phyloP scores from a whole-genome alignment of 116 monocot genomes.

The Phalaenopsis hybrid region DNA sequence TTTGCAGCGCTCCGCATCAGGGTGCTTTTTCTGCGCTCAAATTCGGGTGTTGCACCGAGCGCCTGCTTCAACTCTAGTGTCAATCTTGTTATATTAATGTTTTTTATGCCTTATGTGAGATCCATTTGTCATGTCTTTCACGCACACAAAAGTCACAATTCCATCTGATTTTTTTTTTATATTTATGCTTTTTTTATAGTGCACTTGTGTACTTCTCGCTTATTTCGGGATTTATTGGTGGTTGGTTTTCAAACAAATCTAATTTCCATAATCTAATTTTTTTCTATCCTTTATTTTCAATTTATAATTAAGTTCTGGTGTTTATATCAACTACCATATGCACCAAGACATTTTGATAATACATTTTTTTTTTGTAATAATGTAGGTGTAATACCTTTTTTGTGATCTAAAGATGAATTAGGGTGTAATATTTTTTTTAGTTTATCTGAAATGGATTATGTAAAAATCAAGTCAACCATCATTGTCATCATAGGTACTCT shows the following conservation, averaged over 20 bases:
- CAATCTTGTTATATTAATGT: too few relatives aligned
- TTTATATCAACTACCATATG: slow-evolving; percentile 1
- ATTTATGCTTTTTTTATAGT: not conserved
- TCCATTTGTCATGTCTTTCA: too few relatives aligned
- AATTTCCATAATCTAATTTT: too few relatives aligned
- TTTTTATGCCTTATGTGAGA: too few relatives aligned
- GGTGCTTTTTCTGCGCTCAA: too few relatives aligned
- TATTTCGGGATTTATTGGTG: not conserved
- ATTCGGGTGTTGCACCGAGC: too few relatives aligned
- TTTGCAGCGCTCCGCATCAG: too few relatives aligned
- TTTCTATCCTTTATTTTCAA: not conserved
- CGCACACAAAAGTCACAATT: too few relatives aligned
- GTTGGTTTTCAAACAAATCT: not conserved
- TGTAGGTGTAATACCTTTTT: not conserved
- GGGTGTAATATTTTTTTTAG: not conserved
- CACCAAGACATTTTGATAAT: not conserved
- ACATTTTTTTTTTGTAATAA: not conserved
- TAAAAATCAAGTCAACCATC: not conserved
- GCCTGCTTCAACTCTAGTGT: too few relatives aligned
- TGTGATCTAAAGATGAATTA: not conserved
- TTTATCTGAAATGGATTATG: not conserved
- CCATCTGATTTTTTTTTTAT: too few relatives aligned
- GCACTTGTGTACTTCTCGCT: not conserved
- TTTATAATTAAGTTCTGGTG: not conserved
- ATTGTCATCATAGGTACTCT: slow-evolving; percentile 51